A percentile compares a stretch with the other conserved stretches of the same genome.
Conservation (phyloP, 108 stramenopile species). For the Conticribra weissflogii region DNA sequence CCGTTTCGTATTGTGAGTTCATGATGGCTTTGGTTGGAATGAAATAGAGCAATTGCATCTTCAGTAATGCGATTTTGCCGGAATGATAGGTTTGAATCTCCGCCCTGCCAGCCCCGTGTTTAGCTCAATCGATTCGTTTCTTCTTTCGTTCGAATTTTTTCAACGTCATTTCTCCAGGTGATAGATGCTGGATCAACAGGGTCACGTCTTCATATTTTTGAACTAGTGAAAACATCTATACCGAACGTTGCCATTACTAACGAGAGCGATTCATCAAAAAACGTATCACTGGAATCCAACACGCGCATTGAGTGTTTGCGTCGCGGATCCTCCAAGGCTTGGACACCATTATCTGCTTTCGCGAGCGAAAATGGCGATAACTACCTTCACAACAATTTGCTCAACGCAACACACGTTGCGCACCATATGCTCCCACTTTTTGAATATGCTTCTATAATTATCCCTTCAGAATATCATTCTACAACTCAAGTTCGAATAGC, state of each 20-base stretch:
- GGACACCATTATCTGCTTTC: conserved; percentile 79
- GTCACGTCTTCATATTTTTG: conserved; percentile 84
- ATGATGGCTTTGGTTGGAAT: not conserved
- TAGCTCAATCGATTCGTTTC: no score
- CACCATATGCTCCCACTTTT: conserved; percentile 83
- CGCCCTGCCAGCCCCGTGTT: no score
- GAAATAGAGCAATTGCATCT: no score
- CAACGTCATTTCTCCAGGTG: conserved; percentile 42
- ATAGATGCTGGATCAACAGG: conserved; percentile 91
- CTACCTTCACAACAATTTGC: conserved; percentile 5
- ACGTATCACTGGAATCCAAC: conserved; percentile 16
- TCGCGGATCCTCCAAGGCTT: conserved; percentile 74
- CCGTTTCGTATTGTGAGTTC: conserved; percentile 54
- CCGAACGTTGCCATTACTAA: not conserved
- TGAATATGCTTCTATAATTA: conserved; percentile 74
- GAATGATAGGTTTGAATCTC: no score
- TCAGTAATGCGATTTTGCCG: no score
- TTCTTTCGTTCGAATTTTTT: not conserved
- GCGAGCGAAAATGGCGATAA: conserved; percentile 45
- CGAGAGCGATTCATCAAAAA: conserved; percentile 1
- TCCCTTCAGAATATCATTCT: conserved; percentile 67
- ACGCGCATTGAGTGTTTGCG: conserved; percentile 56
- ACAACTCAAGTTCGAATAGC: conserved; percentile 74
- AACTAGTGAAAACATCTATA: conserved; percentile 51
- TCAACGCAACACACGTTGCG: conserved; percentile 61